A percentile compares a stretch with the other conserved stretches of the same genome.
These are phyloP conservation scores for Raphanus raphanistrum DNA, from an alignment of 345 rosid genomes.

Conservation along the genomic window DNA sequence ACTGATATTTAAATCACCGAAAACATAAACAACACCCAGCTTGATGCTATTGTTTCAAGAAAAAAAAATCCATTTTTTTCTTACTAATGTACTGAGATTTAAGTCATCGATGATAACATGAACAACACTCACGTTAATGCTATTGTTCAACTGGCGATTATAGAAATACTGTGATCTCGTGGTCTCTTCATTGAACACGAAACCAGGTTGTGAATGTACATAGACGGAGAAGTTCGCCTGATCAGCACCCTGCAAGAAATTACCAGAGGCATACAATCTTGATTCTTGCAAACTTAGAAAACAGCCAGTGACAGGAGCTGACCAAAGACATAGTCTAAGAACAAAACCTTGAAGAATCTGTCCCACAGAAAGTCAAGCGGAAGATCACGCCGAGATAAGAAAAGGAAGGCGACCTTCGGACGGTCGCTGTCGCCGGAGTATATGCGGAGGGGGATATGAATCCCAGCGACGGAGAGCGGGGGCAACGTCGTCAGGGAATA, in stretches of 20 bases:
- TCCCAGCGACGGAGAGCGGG: constrained; percentile 38
- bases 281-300: not conserved
- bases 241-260: constrained; percentile 56
- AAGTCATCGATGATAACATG: not conserved
- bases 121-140: constrained; percentile 57
- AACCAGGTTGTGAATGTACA: constrained; percentile 79
- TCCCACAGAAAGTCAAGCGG: constrained; percentile 79
- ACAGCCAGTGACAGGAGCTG: not conserved
- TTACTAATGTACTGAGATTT: not conserved
- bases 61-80: no score
- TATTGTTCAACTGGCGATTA: constrained; percentile 67
- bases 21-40: no score
- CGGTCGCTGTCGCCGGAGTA: constrained; percentile 34
- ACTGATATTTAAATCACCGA: not conserved
- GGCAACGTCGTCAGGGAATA: constrained; percentile 32
- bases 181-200: constrained; percentile 65
- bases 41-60: no score
- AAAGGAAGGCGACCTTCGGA: constrained; percentile 70
- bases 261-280: constrained; percentile 5
- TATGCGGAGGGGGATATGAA: constrained; percentile 22
- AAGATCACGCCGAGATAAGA: constrained; percentile 60
- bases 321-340: constrained; percentile 9
- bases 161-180: constrained; percentile 67
- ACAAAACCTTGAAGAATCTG: constrained; percentile 60
- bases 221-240: constrained; percentile 62